Percentiles rank a stretch among this genome's conserved stretches.
phyloP scores from a whole-genome alignment of 805 yeast species.

The Candida wancherniae region DNA sequence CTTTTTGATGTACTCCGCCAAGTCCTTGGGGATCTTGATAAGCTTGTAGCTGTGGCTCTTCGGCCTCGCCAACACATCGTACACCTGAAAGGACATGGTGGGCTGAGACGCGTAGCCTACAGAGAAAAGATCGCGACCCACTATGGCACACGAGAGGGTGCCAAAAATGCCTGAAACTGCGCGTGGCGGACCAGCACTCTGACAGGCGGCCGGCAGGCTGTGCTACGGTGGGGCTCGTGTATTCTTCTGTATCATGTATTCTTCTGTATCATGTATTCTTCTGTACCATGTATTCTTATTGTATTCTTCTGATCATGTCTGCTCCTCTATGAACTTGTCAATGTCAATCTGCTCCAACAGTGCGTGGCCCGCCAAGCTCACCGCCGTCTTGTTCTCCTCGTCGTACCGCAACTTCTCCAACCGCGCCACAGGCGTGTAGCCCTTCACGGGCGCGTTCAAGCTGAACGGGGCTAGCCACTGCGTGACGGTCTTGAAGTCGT shows the following conservation, averaged over 20 bases:
- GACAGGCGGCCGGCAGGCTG: too few relatives aligned
- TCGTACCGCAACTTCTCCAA: conserved; percentile 58
- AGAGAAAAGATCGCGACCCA: too few relatives aligned
- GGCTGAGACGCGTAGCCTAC: too few relatives aligned
- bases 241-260: too few relatives aligned
- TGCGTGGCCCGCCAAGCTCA: conserved; percentile 59
- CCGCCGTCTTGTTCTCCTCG: conserved; percentile 44
- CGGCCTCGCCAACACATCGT: conserved; percentile 8
- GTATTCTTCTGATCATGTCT: conserved; percentile 37
- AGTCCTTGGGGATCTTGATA: conserved; percentile 14
- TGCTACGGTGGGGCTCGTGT: too few relatives aligned
- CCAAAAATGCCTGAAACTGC: background rate
- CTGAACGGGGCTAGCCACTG: conserved; percentile 67
- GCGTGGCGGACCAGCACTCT: too few relatives aligned
- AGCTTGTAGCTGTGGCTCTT: conserved; percentile 13
- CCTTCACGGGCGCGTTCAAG: conserved; percentile 63
- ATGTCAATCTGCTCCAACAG: conserved; percentile 69
- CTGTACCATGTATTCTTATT: background rate
- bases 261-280: too few relatives aligned
- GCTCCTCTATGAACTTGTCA: conserved; percentile 61
- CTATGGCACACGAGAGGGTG: too few relatives aligned
- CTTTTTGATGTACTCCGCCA: conserved; percentile 9
- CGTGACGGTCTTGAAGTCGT: conserved; percentile 54
- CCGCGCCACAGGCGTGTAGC: conserved; percentile 70
- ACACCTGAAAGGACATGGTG: conserved; percentile 14